Evolutionary conservation across 1,139 yeast genomes (phyloP), one percentile per base, ranked within the genome.

Genomic region (Debaryomyces fabryi): DNA sequence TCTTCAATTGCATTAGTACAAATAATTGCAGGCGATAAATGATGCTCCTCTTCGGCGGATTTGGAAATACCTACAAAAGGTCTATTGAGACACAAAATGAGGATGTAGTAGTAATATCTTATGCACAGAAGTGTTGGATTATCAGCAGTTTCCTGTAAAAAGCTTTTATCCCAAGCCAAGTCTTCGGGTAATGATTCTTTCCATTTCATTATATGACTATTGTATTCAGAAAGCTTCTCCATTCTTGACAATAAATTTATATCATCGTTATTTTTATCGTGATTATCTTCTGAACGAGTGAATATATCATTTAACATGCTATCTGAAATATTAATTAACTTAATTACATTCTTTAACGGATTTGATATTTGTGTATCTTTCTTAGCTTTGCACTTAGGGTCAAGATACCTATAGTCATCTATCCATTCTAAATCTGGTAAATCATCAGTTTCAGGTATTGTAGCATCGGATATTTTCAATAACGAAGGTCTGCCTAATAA

Each of bases 391-490:
- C 58, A 45, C 44, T 50, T 45, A 24, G 60, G 64, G 29, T 65
- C 67, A 27, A 64, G 58, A 52, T 75, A 76, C 44, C 74, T 69
- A 56, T 64, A 76, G 36, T 76, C 79, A 50, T 80, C 82, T 16
- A 81, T 80, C 69, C 82, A 78, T 50, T 74, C 81, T 49, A 80
- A 69, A 60, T 82, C 86, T 0, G 86, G 86, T 45, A 83, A 67
- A 58, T 82, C 85, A 47, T 77, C 79, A 4, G 86, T 78, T 55
- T 82, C 86, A 0, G 85, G 83, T 6, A 83, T 81, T 0, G 85
- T 75, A 0, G 86, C 81, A 57, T 83, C 86, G 36, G 79, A 74
- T 44, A 79, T 69, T 53, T 82, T 81, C 49, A 83, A 65, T 2
- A 81, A 67, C 0, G 85, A 77, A 0, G 86, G 85, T 43, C 88